Evolutionary conservation across 225 moss, liverwort and hornwort species (phyloP), one percentile per base, ranked within the genome.

Genomic region (Straminergon stramineum): DNA sequence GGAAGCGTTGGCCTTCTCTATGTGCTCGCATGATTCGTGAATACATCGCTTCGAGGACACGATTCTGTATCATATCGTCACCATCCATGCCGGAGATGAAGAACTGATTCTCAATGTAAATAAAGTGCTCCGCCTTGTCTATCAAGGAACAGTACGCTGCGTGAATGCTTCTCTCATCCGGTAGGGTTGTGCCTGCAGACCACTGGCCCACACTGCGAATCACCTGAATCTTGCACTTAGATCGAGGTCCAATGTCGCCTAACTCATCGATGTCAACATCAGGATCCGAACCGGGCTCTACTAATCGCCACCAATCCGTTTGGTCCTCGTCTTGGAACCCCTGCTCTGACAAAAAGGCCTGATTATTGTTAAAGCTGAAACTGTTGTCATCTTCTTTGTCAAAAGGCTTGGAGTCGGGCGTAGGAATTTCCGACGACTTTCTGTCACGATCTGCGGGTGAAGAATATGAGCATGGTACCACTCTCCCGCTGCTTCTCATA

Each of bases 71-170:
- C 5, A 78, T 91, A 10, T 94, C 94, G 73, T 94, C 94, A 24
- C 91, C 92, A 56, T 94, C 91, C 91, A 94, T 84, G 41, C 94
- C 92, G 19, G 92, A 94, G 78, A 94, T 92, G 78, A 94, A 94
- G 90, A 94, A 94, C 83, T 94, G 94, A 56, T 94, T 94, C 87
- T 94, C 94, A 52, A 94, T 91, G 68, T 94, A 94, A 45, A 94
- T 65, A 15, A 94, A 92, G 63, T 94, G 91, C 91, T 94, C 92
- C 34, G 92, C 92, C 61, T 74, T 90, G 19, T 94, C 90, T 63
- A 94, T 94, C 81, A 94, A 87, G 69, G 94, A 91, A 66, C 92
- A 94, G 89, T 94, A 94, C 2, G 94, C 92, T 32, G 90, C 79
- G 24, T 94, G 94, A 55, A 94, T 92, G 89, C 94, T 94, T 51